phyloP scores from a whole-genome alignment of 75 land plant species.

The Adiantum capillusveneris region DNA sequence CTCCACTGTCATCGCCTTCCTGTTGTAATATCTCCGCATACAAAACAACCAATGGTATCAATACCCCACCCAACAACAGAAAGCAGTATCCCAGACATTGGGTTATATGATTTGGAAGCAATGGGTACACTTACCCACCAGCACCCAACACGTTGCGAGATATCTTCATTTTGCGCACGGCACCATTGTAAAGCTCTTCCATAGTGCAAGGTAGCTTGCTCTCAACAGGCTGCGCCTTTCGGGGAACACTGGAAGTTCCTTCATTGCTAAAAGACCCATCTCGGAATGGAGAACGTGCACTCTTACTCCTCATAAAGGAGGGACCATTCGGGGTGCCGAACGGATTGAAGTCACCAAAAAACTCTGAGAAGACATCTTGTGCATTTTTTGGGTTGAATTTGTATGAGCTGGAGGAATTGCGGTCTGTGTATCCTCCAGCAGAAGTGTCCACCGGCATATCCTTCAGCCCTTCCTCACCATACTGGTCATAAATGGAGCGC shows the following conservation, averaged over 20 bases:
- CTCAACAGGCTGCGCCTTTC: constrained; percentile 55
- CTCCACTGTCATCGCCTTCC: constrained; percentile 41
- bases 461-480: constrained; percentile 89
- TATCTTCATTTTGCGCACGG: constrained; percentile 78
- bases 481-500: constrained; percentile 71
- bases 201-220: constrained; percentile 47
- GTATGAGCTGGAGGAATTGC: constrained; percentile 27
- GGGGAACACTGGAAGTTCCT: constrained; percentile 6
- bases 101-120: background rate
- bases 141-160: constrained; percentile 52
- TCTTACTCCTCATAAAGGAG: constrained; percentile 13
- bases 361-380: constrained; percentile 67
- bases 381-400: constrained; percentile 72
- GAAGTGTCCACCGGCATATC: constrained; percentile 22
- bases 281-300: constrained; percentile 17
- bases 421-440: constrained; percentile 11
- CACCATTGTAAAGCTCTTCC: constrained; percentile 74
- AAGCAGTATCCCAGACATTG: background rate
- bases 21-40: too few relatives aligned
- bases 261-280: constrained; percentile 17
- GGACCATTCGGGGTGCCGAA: constrained; percentile 23
- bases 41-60: too few relatives aligned
- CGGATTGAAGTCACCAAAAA: constrained; percentile 44
- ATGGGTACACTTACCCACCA: constrained; percentile 41
- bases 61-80: background rate